Conservation (phyloP, 2,329 filamentous ascomycete species). For the Sclerotiophoma versabilis region DNA sequence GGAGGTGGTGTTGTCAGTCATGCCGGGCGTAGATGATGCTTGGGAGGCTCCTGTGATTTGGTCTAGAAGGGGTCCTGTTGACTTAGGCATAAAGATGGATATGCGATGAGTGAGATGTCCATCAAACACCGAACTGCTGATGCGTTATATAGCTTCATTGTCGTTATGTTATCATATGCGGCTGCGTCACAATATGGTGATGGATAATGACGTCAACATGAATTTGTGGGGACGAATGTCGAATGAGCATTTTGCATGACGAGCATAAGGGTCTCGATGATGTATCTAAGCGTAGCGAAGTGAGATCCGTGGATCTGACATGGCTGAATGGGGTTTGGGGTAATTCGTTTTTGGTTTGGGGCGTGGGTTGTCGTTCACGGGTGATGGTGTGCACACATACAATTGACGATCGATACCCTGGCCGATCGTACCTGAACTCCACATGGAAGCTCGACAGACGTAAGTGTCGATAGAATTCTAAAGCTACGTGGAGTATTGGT, state of each 20-base stretch:
- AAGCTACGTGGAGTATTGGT: constrained; percentile 6
- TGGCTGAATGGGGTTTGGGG: constrained; percentile 8
- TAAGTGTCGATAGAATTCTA: not conserved
- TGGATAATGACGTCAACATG: constrained; percentile 25
- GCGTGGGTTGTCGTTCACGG: not conserved
- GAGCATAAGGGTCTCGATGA: constrained; percentile 15
- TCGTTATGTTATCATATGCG: not conserved
- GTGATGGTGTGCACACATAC: constrained; percentile 1
- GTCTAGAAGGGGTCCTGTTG: constrained; percentile 30
- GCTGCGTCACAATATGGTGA: constrained; percentile 14
- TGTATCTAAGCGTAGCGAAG: constrained; percentile 13
- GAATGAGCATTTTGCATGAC: constrained; percentile 17
- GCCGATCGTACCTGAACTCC: constrained; percentile 3
- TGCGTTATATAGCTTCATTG: constrained; percentile 4
- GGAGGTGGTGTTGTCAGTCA: constrained; percentile 31
- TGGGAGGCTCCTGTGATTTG: constrained; percentile 25
- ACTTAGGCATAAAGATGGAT: constrained; percentile 27
- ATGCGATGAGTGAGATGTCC: not conserved
- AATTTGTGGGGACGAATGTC: constrained; percentile 2
- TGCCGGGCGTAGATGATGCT: constrained; percentile 20
- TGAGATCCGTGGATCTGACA: constrained; percentile 13
- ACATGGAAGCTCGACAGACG: not conserved
- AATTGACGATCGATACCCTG: not conserved
- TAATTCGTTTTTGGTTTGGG: not conserved
- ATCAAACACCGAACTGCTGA: not conserved